Base-by-base conservation (phyloP, 257 asterid species). In the Solanum commersonii region DNA sequence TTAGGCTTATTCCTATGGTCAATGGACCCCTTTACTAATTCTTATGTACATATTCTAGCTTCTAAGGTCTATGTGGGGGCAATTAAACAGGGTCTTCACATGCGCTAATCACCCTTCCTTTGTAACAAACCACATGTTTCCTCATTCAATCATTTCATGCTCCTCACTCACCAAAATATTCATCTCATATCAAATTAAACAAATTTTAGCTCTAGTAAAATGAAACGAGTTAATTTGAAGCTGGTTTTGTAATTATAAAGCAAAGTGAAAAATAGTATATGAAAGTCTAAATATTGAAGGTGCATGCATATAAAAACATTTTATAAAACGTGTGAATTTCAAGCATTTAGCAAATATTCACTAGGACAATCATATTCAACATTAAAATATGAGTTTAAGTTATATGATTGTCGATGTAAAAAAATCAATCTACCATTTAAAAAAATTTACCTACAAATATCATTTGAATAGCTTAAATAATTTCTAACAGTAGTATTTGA, bases 51-150 rank as follows among this genome's bases (percentile, higher is more conserved):
- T 85, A 52, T 86, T 73, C 44, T 27, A 23, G 14, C 63, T 49
- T 70, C 22, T 35, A 23, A 63, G 86, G 82, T 20, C 46, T 37
- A 42, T 79, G 93, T 91, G 93, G 95, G 93, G 91, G 72, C 90
- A 76, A 59, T 84, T 87, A 83, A 91, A 85, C 90, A 88, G 78
- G 85, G 38, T 72, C 81, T 73, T 91, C 96, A 94, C 96, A 77
- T 88, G 90, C 85, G 72, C 88, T 84, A 88, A 88, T 88, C 86
- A 84, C 88, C 82, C 88, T 60, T 88, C 85, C 68, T 60, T 83
- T 72, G 37, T 56, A 71, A 59, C 88, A 88, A 73, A 71, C 88
- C 95, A 92, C 94, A 94, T 92, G 94, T 82, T 49, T 82, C 91
- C 87, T 86, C 63, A 22, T 56, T 68, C 86, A 87, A 89, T 90